Evolutionary conservation across 164 flowering plant species (phyloP), one percentile per base, ranked within the genome.

Genomic region (Santalum album): DNA sequence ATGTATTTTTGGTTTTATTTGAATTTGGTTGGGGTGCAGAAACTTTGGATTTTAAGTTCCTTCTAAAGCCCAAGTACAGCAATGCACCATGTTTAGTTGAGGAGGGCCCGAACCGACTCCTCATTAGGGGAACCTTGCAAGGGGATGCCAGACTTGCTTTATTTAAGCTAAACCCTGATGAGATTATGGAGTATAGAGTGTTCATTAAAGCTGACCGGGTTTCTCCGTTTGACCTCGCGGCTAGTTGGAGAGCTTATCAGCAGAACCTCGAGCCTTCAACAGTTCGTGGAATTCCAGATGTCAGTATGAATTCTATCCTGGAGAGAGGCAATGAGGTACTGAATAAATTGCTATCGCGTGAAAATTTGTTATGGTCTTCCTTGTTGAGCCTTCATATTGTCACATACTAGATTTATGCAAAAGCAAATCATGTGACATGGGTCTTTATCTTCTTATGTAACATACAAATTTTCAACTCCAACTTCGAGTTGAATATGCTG

Each of bases 241-340:
- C 96, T n/a, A 89, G 99, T 77, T 92, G 99, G 99, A 76, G 99
- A 66, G 88, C 91, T 51, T 92, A 83, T 71, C 81, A 77, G 70
- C 87, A 83, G 65, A 83, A 92, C 66, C 69, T 89, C 25, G 78
- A 78, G 75, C 96, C 95, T 58, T 92, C 99, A 0, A 80, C 91
- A 7, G 99, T 87, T 35, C 89, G 99, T 45, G 95, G 96, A 16
- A 83, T 89, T 64, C 96, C 99, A 27, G 99, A 92, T 75, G 84
- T 89, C 51, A 87, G 82, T 50, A 85, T 92, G 12, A 81, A 80
- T 83, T 69, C 86, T 0, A 81, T 56, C 15, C 75, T 82, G 0
- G 72, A 69, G 34, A 19, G 53, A 1, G 78, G 78, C 56, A 35
- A 22, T 32, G 94, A 86, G 89, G 98, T 87, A 69, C 4, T 29